Conservation (phyloP, 2,329 filamentous ascomycete genomes). For the Curvularia verruculosa region DNA sequence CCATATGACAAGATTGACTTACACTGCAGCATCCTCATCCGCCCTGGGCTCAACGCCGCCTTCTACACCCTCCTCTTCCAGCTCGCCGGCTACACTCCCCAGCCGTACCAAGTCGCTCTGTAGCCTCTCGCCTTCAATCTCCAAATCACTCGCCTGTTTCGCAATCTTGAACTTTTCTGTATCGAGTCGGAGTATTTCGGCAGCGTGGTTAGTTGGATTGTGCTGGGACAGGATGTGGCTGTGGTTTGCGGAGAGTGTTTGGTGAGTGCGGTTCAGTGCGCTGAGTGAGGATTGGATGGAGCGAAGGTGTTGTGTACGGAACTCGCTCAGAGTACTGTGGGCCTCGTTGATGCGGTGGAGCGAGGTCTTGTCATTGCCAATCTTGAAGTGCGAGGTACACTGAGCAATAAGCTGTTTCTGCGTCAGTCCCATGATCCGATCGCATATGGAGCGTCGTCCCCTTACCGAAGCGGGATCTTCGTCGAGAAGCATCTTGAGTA, state of each 20-base stretch:
- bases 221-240: conserved; percentile 75
- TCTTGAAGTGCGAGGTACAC: conserved; percentile 95
- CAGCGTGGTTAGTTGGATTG: conserved; percentile 79
- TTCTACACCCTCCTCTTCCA: conserved; percentile 87
- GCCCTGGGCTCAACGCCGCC: conserved; percentile 64
- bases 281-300: conserved; percentile 45
- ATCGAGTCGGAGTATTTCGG: conserved; percentile 83
- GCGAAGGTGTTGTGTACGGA: conserved; percentile 74
- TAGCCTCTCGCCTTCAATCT: conserved; percentile 94
- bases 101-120: conserved; percentile 78
- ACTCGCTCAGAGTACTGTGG: conserved; percentile 79
- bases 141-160: conserved; percentile 86
- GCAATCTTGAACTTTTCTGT: conserved; percentile 93
- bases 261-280: conserved; percentile 75
- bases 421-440: conserved; percentile 20
- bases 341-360: conserved; percentile 85
- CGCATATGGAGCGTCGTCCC: conserved; percentile 16
- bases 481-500: conserved; percentile 82
- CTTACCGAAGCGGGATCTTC: conserved; percentile 86
- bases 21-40: conserved; percentile 57
- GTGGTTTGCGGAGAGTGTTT: conserved; percentile 76
- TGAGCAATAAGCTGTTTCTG: conserved; percentile 78
- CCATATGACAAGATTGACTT: conserved; percentile 27
- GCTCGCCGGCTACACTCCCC: conserved; percentile 74
- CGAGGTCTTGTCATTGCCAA: conserved; percentile 81